Conservation (phyloP, 2,329 filamentous ascomycete genomes). For the Penicillium sp. region DNA sequence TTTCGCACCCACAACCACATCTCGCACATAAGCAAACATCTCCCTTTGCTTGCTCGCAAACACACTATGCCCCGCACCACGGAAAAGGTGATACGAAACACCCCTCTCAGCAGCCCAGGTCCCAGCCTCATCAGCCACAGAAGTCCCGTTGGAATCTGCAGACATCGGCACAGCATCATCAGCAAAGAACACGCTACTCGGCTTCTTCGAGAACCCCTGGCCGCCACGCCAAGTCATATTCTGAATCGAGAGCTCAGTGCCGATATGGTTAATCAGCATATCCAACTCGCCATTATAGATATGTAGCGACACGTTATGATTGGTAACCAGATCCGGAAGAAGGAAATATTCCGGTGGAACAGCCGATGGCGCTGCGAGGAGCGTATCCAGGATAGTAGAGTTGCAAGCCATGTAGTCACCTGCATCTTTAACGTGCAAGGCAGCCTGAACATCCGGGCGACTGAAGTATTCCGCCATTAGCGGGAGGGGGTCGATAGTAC, state of each 20-base stretch:
- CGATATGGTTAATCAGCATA: constrained; percentile 37
- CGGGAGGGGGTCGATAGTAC: constrained; percentile 19
- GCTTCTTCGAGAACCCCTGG: constrained; percentile 34
- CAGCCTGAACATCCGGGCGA: constrained; percentile 31
- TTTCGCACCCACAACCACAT: constrained; percentile 28
- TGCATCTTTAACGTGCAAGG: constrained; percentile 26
- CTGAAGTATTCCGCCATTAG: constrained; percentile 31
- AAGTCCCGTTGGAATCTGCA: too few species aligned
- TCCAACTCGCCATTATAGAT: constrained; percentile 38
- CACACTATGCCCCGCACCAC: constrained; percentile 33
- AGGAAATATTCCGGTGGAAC: constrained; percentile 31
- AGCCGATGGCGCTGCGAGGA: constrained; percentile 20
- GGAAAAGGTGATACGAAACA: constrained; percentile 36
- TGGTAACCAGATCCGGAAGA: constrained; percentile 30
- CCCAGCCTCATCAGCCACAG: constrained; percentile 15
- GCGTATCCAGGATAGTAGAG: constrained; percentile 24
- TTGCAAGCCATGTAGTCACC: constrained; percentile 30
- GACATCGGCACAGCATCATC: constrained; percentile 22
- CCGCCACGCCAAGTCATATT: constrained; percentile 41
- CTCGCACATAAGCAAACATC: constrained; percentile 37
- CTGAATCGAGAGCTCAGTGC: constrained; percentile 34
- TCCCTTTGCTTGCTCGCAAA: constrained; percentile 28
- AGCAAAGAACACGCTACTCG: constrained; percentile 22
- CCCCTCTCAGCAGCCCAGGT: constrained; percentile 33
- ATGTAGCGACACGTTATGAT: constrained; percentile 32